A percentile compares a stretch with the other conserved stretches of the same genome.
Evolutionary conservation across 2,329 filamentous ascomycete genomes (phyloP).

Genomic region (Epichloe festucae): DNA sequence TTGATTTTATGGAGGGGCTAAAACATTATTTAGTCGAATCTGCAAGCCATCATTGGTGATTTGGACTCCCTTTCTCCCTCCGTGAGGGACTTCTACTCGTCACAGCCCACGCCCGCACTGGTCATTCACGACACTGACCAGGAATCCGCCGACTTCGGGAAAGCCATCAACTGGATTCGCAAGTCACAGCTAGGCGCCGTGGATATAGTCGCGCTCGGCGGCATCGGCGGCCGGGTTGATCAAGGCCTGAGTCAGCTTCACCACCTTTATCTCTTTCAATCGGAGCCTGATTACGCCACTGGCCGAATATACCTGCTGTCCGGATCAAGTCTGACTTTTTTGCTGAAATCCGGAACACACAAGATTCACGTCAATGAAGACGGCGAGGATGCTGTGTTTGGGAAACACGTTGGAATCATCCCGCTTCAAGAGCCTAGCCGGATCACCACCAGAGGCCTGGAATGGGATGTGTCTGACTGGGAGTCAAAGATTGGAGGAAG

Average conservation of each 20-base stretch:
- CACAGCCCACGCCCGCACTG: slow-evolving; percentile 33
- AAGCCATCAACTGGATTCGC: slow-evolving; percentile 55
- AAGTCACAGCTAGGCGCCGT: slow-evolving; percentile 19
- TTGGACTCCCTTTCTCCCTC: slow-evolving; percentile 66
- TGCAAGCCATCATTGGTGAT: slow-evolving; percentile 73
- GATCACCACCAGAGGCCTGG: slow-evolving; percentile 69
- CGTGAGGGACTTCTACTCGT: slow-evolving; percentile 53
- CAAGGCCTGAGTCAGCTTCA: slow-evolving; percentile 84
- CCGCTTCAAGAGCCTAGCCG: slow-evolving; percentile 65
- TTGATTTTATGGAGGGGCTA: background rate
- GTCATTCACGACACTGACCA: slow-evolving; percentile 68
- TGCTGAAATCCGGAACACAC: slow-evolving; percentile 60
- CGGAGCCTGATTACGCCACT: slow-evolving; percentile 31
- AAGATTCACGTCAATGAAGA: slow-evolving; percentile 49
- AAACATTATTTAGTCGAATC: slow-evolving; percentile 32
- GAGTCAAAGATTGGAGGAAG: slow-evolving; percentile 59
- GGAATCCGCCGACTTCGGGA: slow-evolving; percentile 82
- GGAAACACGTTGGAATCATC: slow-evolving; percentile 72
- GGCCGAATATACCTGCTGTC: slow-evolving; percentile 68
- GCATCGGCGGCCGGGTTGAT: slow-evolving; percentile 81
- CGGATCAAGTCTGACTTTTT: slow-evolving; percentile 61
- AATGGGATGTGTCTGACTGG: slow-evolving; percentile 87
- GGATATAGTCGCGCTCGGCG: slow-evolving; percentile 71
- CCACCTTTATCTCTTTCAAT: slow-evolving; percentile 59
- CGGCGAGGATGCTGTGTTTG: slow-evolving; percentile 43